Percentiles rank a stretch among this genome's conserved stretches.
phyloP scores from a whole-genome alignment of 176 grass and related monocot genomes.

The Secale cereale region DNA sequence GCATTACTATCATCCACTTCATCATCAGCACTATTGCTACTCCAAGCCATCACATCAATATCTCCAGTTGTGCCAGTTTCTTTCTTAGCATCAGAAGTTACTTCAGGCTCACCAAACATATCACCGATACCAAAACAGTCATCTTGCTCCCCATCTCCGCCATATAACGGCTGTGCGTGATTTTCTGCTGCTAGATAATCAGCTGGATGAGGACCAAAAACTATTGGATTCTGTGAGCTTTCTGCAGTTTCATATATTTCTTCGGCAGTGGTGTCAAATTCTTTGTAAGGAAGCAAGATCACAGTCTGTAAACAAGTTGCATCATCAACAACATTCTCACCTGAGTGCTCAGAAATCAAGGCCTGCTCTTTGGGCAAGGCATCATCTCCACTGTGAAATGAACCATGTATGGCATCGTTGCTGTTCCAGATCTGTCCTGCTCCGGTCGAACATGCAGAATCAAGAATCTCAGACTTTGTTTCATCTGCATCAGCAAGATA shows the following conservation, averaged over 20 bases:
- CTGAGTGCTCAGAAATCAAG: conserved; percentile 39
- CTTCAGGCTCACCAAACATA: conserved; percentile 88
- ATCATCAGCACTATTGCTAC: conserved; percentile 57
- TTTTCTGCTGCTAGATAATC: conserved; percentile 37
- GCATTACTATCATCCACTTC: conserved; percentile 81
- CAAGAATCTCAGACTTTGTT: conserved; percentile 42
- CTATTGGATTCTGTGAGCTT: conserved; percentile 37
- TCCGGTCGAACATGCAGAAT: conserved; percentile 42
- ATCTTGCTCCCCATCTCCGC: conserved; percentile 49
- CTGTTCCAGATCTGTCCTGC: conserved; percentile 30
- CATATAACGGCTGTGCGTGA: conserved; percentile 21
- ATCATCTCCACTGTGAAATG: conserved; percentile 26
- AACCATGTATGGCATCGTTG: conserved; percentile 26
- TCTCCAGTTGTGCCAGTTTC: conserved; percentile 47
- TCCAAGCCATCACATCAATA: conserved; percentile 72
- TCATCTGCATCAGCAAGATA: conserved; percentile 50
- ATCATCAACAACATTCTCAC: conserved; percentile 38
- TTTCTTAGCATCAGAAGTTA: conserved; percentile 61
- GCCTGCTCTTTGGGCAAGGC: conserved; percentile 29
- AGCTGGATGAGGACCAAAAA: conserved; percentile 25
- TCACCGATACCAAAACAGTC: conserved; percentile 77
- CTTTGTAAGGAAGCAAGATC: conserved; percentile 73
- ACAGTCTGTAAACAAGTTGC: conserved; percentile 33
- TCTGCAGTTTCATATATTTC: conserved; percentile 30
- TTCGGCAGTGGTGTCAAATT: conserved; percentile 11